Base-by-base conservation (phyloP, 2,329 filamentous ascomycete genomes). In the Stagonosporopsis rhizophila region DNA sequence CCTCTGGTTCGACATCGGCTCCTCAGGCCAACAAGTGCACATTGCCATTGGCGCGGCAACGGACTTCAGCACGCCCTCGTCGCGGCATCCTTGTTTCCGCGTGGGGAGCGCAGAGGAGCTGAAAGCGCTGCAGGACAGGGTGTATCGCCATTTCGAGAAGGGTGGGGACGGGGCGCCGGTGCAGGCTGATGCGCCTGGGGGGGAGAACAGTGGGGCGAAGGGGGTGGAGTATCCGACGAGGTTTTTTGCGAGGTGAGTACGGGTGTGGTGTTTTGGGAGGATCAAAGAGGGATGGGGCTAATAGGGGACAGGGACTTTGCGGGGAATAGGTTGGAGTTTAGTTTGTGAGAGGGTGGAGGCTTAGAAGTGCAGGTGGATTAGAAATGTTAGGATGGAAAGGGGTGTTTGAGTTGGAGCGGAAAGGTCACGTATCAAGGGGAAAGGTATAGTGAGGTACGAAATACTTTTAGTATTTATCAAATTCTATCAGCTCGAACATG, bases 1-100 rank as follows among this genome's bases (percentile, higher is more conserved):
- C 1, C 79, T 82, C 8, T 88, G 86, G 85, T 84, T 87, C 75
- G 83, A 88, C 65, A 82, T 87, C 52, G 83, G 78, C 14, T 75
- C 75, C 2, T 77, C 78, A 2, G 79, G 80, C 1, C 84, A 87
- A 66, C 83, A 87, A 72, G 77, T 87, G 14, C 84, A 87, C 65
- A 72, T 87, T 45, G 81, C 81, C 0, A 76, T 79, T 51, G 82
- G 81, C 0, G 65, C 75, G 1, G 63, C 71, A 1, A 70, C 75
- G 5, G 62, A 67, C 25, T 67, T 67, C 19, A 0, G n/a, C n/a
- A n/a, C n/a, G n/a, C n/a, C n/a, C n/a, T 81, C 81, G 0, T 74
- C 75, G 2, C 78, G 83, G 2, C 86, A 88, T 62, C 83, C 85
- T 3, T 89, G 86, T 70, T 87, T 89, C 63, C 79, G 77, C 34